Evolutionary conservation across 352 stramenopile genomes (phyloP), one percentile per base, ranked within the genome.

Genomic region (Globisporangium abappressorium): DNA sequence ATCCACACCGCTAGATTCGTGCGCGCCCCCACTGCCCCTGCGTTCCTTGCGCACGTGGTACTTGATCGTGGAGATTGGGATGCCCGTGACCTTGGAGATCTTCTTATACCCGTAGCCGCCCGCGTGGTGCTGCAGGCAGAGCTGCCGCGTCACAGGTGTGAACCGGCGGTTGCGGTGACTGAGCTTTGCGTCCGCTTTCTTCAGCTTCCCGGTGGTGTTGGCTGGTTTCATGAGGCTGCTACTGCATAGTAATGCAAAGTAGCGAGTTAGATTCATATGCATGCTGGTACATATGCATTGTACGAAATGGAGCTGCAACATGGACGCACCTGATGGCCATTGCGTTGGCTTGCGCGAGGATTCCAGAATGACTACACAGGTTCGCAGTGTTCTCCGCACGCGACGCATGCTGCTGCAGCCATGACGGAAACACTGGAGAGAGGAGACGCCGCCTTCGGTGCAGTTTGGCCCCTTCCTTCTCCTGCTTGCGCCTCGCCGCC

Each of bases 31-130:
- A 5, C 14, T 6, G 18, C 11, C 7, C 0, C 20, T 28, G 49
- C 49, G 65, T 38, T 70, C 34, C 5, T 70, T 70, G 38, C 58
- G 65, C 15, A 70, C 53, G 58, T 70, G 65, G 28, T 70, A 70
- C 49, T 70, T 70, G 58, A 70, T 70, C 33, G 65, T 70, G 11
- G 65, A 70, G 36, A 66, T 70, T 20, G 65, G 65, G n/a, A 70
- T 70, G 58, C 65, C 58, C 14, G 65, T 70, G 6, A 47, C 49
- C 55, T 70, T 70, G 26, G 65, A 70, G 49, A 70, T 70, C 26
- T 49, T 55, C 49, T 70, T 70, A 51, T 70, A 70, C 14, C 65
- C 65, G 34, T 66, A 70, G 26, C 65, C 65, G 58, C 65, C 24
- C 4, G 65, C 65, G 51, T 70, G 36, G 38, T 70, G 65, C 57